Evolutionary conservation across 768 basidiomycete genomes (phyloP), one percentile per base, ranked within the genome.

Genomic region (Asterophora lycoperdoides): DNA sequence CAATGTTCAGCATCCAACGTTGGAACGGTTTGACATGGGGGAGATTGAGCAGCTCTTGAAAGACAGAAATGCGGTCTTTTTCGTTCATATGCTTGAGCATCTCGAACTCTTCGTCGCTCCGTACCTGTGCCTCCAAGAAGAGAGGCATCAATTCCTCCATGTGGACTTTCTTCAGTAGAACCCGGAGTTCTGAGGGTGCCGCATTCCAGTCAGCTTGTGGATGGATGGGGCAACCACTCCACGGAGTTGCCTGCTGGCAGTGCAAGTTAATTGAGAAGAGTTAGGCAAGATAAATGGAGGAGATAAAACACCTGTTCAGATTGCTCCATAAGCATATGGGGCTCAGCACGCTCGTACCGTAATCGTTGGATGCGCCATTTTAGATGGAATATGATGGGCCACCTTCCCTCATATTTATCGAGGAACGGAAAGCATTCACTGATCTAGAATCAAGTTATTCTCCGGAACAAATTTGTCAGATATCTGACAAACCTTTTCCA

Each of bases 131-230:
- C 33, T 43, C 46, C 2, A 60, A 52, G 34, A 68, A 56, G 3
- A 58, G 54, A 19, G 63, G 60, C n/a, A 65, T 45, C 20, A 67
- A 55, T 33, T 66, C 66, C 17, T 55, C 54, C 18, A 64, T 39
- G 15, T 61, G 59, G 28, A 53, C 55, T 4, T 39, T 30, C 5
- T 49, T 48, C 41, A 64, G 41, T 29, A 59, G 32, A 8, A 45
- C 29, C 35, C 52, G 52, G n/a, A 68, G 50, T 20, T 41, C 52
- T 5, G 36, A 20, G 5, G 56, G 45, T 7, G 54, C 54, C 1
- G 46, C 40, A 20, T 29, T 26, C 18, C 51, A 17, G 20, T 56
- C 49, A 7, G 53, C 42, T 4, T 45, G 51, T 28, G 49, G 53
- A 41, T 66, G 63, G 6, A 47, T 30, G 5, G 53, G 44, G 40